phyloP scores from a whole-genome alignment of 345 rosid species.

The Garcia nutans region DNA sequence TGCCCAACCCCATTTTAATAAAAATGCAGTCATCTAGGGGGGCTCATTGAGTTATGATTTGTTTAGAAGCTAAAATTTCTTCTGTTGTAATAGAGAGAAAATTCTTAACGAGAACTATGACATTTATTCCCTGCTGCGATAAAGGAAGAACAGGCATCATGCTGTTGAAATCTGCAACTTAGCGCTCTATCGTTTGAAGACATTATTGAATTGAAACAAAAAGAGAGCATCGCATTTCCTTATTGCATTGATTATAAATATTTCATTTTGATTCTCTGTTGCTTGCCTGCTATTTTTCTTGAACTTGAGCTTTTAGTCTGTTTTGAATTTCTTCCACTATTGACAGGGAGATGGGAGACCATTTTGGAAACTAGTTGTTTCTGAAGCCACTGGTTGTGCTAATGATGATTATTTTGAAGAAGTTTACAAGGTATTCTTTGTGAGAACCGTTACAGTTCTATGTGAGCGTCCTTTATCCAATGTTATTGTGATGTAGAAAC shows the following conservation, averaged over 20 bases:
- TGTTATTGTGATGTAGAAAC: background rate
- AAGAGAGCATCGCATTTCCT: background rate
- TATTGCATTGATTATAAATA: background rate
- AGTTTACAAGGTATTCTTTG: conserved; percentile 62
- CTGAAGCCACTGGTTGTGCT: conserved; percentile 80
- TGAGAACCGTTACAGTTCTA: background rate
- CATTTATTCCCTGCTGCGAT: background rate
- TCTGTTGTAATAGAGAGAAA: background rate
- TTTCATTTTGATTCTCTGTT: background rate
- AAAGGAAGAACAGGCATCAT: conserved; percentile 1
- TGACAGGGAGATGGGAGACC: conserved; percentile 87
- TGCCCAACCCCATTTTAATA: background rate
- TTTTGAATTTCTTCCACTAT: background rate
- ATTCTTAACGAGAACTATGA: background rate
- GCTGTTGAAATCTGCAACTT: background rate
- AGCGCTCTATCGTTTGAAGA: background rate
- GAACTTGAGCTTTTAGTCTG: background rate
- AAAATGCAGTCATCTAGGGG: background rate
- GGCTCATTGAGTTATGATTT: background rate
- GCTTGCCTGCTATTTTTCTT: background rate
- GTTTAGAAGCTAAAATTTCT: background rate
- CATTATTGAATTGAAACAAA: background rate
- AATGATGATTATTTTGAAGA: conserved; percentile 79
- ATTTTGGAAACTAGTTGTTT: conserved; percentile 75
- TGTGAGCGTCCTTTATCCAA: background rate